Evolutionary conservation across 2,329 filamentous ascomycete genomes (phyloP), one percentile per base, ranked within the genome.

Genomic region (Diplocarpon rosae): DNA sequence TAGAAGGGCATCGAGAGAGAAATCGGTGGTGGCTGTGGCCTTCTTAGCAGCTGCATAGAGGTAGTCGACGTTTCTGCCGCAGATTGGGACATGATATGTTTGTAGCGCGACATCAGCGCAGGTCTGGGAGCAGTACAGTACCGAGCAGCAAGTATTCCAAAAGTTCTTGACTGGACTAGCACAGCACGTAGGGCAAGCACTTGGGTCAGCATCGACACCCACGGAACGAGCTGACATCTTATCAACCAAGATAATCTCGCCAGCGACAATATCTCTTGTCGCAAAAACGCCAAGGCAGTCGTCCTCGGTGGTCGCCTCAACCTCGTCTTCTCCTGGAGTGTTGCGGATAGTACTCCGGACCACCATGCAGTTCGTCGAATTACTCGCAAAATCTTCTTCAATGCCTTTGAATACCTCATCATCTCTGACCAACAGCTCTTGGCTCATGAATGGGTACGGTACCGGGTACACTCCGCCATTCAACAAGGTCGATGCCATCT

Each of bases 51-150:
- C 35, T 6, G 48, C 45, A 4, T 55, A 48, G 8, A 62, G 52
- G 47, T 55, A 62, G 3, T 39, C 36, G 42, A 63, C 55, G 45
- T 60, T 53, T 45, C 56, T 59, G 2, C 56, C 53, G 39, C 61
- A 62, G 3, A 60, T 33, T 11, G 53, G 44, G 15, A 38, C 38
- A 36, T 63, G 59, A 41, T 58, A 62, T 7, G 52, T 57, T 3
- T 44, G 28, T 17, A 56, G 32, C 2, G 59, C 61, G 10, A 51
- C 40, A 13, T 52, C 40, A 13, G 52, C 54, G 45, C 60, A 62
- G 8, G 13, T 37, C 14, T 46, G 28, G n/a, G 53, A 56, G 45
- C 60, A 62, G 44, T 58, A 62, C 6, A 45, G 31, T 31, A 49
- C 48, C 15, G 42, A 50, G 39, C 60, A 63, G 32, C 52, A 49